Percentiles rank a stretch among this genome's conserved stretches.
Evolutionary conservation across 2,329 filamentous ascomycete genomes (phyloP).

Genomic region (Calonectria pseudoturangicola): DNA sequence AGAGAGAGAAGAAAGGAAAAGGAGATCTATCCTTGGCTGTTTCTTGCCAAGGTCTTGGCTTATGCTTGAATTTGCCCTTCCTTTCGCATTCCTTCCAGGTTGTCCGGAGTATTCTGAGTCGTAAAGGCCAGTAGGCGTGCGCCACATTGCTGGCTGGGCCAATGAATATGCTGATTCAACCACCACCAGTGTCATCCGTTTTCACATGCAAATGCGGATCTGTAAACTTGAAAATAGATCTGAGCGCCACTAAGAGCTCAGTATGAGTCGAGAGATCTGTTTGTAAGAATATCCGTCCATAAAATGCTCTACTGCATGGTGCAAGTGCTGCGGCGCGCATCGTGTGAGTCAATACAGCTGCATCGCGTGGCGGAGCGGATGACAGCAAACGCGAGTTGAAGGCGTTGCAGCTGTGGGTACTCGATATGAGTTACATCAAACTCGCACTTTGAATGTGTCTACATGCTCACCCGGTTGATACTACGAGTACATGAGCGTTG

Average conservation of each 20-base stretch:
- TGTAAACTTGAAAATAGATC: neutral
- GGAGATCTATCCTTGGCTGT: neutral
- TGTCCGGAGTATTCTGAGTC: neutral
- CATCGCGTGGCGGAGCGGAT: too few relatives aligned
- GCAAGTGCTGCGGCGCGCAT: too few relatives aligned
- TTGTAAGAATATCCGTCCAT: neutral
- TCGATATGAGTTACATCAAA: too few relatives aligned
- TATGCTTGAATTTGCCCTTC: neutral
- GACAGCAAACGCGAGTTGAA: too few relatives aligned
- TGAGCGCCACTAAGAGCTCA: neutral
- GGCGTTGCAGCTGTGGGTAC: too few relatives aligned
- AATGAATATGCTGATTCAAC: neutral
- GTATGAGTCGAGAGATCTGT: conserved; percentile 10
- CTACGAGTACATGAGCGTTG: too few relatives aligned
- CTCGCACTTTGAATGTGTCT: too few relatives aligned
- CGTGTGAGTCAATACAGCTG: too few relatives aligned
- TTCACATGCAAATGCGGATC: conserved; percentile 3
- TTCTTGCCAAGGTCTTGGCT: neutral
- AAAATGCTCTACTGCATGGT: too few relatives aligned
- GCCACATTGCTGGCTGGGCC: neutral
- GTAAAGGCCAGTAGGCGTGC: neutral
- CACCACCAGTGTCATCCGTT: too few relatives aligned
- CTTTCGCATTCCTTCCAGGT: conserved; percentile 13
- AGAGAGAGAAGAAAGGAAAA: too few relatives aligned
- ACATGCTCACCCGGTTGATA: too few relatives aligned